phyloP scores from a whole-genome alignment of 371 early-diverging fungal genomes.

The Lichtheimia ramosa region DNA sequence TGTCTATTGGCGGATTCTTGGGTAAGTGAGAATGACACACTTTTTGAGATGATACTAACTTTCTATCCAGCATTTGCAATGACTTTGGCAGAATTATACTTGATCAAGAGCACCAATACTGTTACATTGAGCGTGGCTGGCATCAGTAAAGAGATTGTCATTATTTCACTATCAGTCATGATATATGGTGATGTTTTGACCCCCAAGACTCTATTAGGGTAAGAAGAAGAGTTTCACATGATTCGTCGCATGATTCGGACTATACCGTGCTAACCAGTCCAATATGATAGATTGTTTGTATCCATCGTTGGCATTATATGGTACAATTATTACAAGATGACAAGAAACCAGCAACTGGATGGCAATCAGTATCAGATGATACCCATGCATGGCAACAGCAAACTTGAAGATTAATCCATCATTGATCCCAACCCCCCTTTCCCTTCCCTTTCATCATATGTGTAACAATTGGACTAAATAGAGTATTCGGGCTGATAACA shows the following conservation, averaged over 20 bases:
- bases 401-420: conserved; percentile 26
- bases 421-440: neutral
- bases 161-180: conserved; percentile 55
- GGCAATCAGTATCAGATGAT: conserved; percentile 27
- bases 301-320: conserved; percentile 60
- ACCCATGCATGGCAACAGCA: conserved; percentile 28
- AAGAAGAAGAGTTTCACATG: conserved; percentile 8
- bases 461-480: neutral
- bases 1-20: conserved; percentile 75
- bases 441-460: neutral
- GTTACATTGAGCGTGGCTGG: conserved; percentile 90
- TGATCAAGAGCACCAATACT: conserved; percentile 82
- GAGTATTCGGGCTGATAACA: neutral
- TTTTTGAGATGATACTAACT: no score
- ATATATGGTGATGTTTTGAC: conserved; percentile 61
- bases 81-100: conserved; percentile 79
- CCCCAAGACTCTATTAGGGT: conserved; percentile 53
- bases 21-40: conserved; percentile 22
- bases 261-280: neutral
- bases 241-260: neutral
- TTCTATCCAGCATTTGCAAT: conserved; percentile 72
- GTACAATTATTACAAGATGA: conserved; percentile 59
- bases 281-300: conserved; percentile 44
- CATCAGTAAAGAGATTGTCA: conserved; percentile 73
- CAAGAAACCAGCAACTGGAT: conserved; percentile 27